phyloP scores from a whole-genome alignment of 306 rosid genomes.

The Calophaca sinica region DNA sequence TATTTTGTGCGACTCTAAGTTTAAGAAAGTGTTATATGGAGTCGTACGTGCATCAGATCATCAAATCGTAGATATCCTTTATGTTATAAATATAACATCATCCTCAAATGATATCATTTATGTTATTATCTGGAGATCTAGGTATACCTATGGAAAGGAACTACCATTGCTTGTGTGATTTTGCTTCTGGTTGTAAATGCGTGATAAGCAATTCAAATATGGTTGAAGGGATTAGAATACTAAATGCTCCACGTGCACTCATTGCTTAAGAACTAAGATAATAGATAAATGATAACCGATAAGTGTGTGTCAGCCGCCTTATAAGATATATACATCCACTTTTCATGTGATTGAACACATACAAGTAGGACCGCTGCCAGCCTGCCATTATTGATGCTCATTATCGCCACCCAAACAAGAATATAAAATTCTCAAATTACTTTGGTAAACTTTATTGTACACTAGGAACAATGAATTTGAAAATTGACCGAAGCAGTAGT shows the following conservation, averaged over 20 bases:
- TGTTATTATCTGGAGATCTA: too few species aligned
- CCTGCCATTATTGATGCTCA: conserved; percentile 3
- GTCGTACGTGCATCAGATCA: too few species aligned
- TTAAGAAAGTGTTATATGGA: too few species aligned
- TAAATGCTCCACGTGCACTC: not conserved
- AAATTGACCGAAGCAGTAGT: not conserved
- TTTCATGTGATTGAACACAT: conserved; percentile 3
- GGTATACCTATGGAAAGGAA: too few species aligned
- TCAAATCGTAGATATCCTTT: too few species aligned
- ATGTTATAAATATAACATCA: too few species aligned
- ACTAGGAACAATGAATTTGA: not conserved
- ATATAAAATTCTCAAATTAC: conserved; percentile 5
- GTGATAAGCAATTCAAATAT: not conserved
- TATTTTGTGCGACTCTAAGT: too few species aligned
- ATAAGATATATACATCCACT: not conserved
- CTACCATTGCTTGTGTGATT: not conserved
- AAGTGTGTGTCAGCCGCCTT: not conserved
- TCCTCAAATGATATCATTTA: too few species aligned
- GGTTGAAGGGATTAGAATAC: not conserved
- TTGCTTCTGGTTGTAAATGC: not conserved
- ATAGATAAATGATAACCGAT: conserved; percentile 2
- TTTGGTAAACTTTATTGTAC: not conserved
- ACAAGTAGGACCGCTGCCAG: not conserved
- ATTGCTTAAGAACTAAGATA: not conserved
- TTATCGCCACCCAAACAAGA: not conserved